Base-by-base conservation (phyloP, 768 basidiomycete genomes). In the Mycena polygramma region DNA sequence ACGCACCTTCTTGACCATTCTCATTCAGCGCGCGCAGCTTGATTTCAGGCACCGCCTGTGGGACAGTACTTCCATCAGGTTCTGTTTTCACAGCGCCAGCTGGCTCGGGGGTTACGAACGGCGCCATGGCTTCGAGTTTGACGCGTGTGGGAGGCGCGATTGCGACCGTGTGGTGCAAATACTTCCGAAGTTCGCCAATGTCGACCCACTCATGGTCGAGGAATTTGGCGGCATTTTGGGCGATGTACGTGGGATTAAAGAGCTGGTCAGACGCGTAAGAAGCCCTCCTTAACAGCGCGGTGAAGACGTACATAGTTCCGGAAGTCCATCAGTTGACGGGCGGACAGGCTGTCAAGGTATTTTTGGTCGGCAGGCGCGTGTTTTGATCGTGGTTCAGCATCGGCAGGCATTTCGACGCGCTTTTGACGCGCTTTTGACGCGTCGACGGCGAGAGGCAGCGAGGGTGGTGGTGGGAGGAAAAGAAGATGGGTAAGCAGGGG, bases 91-190 rank as follows among this genome's bases (percentile, higher is more conserved):
- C 30, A 41, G 41, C 41, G 10, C 41, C 41, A 41, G 41, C 41
- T 41, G 41, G 41, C 41, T 41, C 41, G 11, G 41, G 41, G 15
- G 15, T 41, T 4, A 41, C 41, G 41, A 41, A 15, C 10, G 41
- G 41, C 11, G 41, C 11, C 15, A 41, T 41, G 41, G 41, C 41
- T 41, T 66, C 64, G 46, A 66, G 22, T 49, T 65, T 66, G 57
- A 66, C 57, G 45, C 46, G n/a, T n/a, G n/a, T n/a, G n/a, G n/a
- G 45, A 37, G 49, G 45, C 2, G 53, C 30, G 43, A 46, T 45
- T 43, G 57, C 14, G 39, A 24, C 43, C 7, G 57, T 58, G 22
- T 58, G 57, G 22, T 58, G 57, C 24, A 58, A 9, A 58, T 58
- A 58, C 57, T 58, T 24, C 41, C 41, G 24, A 26, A 58, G 43